Base-by-base conservation (phyloP, 2,329 filamentous ascomycete genomes). In the Aspergillus vadensis region DNA sequence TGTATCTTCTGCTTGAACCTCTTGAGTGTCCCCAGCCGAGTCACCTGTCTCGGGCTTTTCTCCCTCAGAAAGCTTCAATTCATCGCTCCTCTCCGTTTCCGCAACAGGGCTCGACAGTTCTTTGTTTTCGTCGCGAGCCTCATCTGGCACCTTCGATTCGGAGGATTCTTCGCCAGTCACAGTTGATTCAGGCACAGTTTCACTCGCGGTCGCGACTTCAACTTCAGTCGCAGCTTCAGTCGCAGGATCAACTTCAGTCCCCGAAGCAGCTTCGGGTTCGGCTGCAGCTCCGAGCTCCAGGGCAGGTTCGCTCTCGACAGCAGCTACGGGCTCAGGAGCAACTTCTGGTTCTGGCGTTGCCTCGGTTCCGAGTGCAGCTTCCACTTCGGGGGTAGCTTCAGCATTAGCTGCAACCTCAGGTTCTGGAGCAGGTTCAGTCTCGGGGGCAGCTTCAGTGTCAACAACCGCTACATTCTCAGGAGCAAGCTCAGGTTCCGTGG, bases 161-260 rank as follows among this genome's bases (percentile, higher is more conserved):
- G 21, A 10, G 9, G n/a, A n/a, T 19, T 51, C 27, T 4, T 14
- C 25, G 48, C 30, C 36, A 38, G 25, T 9, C 41, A 49, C 10
- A 3, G 47, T 23, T 38, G 32, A 8, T n/a, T 47, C 43, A 57
- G 60, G 38, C 60, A 66, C 44, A 57, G 70, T 47, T 58, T 65
- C 63, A 62, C 66, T 44, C 41, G 43, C 25, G 62, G 63, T 48
- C 39, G 58, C 58, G 15, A 19, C n/a, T 7, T 57, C 48, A 32
- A n/a, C 12, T 14, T 59, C 60, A 5, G 17, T 32, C 5, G 15
- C 41, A 27, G 12, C 23, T 21, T 57, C 49, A 30, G 19, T 15
- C n/a, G 55, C 57, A 9, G 17, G 19, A 5, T 5, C 17, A 47
- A 9, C 3, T 47, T 14, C 43, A 17, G 14, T 30, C 8, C 30